A percentile compares a stretch with the other conserved stretches of the same genome.
Evolutionary conservation across 768 basidiomycete genomes (phyloP).

Genomic region (Suillus subaureus): DNA sequence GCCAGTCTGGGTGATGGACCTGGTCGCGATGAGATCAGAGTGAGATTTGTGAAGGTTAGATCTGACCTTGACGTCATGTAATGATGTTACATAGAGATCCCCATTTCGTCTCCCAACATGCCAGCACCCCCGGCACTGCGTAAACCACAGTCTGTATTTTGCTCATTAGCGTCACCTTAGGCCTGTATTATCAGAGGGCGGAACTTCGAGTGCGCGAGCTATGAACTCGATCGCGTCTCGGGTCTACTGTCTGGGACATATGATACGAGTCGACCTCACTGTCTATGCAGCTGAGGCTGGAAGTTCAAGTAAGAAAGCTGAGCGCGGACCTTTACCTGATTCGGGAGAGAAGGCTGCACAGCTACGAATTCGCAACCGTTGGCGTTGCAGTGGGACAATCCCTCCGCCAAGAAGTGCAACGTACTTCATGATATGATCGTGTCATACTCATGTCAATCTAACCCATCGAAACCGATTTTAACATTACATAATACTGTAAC

Average conservation of each 20-base stretch:
- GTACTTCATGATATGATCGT: conserved; percentile 70
- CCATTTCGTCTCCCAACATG: conserved; percentile 88
- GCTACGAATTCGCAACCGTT: conserved; percentile 89
- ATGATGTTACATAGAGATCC: conserved; percentile 77
- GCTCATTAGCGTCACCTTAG: conserved; percentile 73
- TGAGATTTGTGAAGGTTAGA: background rate
- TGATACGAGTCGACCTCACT: conserved; percentile 79
- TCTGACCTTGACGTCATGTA: conserved; percentile 75
- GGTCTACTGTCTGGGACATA: conserved; percentile 98
- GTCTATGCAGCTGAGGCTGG: conserved; percentile 50
- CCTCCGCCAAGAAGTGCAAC: conserved; percentile 94
- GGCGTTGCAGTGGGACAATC: conserved; percentile 71
- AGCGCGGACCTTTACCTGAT: conserved; percentile 72
- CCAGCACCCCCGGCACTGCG: conserved; percentile 52
- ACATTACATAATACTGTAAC: conserved; percentile 5
- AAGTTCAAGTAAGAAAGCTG: conserved; percentile 11
- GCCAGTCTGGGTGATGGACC: conserved; percentile 76
- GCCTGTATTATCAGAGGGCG: conserved; percentile 59
- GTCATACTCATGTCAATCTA: background rate
- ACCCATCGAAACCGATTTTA: background rate
- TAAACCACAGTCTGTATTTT: conserved; percentile 77
- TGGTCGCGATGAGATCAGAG: conserved; percentile 29
- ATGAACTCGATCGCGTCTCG: conserved; percentile 87
- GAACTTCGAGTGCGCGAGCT: conserved; percentile 81
- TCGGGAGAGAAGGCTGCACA: conserved; percentile 86